A percentile compares a stretch with the other conserved stretches of the same genome.
Conservation (phyloP, 805 yeast species). For the Hanseniaspora guilliermondii region DNA sequence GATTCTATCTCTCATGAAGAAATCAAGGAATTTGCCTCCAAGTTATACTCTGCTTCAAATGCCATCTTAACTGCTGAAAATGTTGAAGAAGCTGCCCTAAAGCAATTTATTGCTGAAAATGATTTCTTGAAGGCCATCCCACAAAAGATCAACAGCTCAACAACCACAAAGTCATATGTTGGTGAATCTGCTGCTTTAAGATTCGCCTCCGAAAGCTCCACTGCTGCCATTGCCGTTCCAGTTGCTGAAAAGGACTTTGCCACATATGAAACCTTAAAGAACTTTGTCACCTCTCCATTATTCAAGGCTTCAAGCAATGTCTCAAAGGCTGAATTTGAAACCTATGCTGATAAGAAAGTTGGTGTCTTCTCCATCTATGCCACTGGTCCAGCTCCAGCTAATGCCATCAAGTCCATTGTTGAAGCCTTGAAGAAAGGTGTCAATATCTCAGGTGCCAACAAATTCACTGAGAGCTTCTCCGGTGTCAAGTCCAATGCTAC, state of each 20-base stretch:
- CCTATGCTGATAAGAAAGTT: slow-evolving; percentile 51
- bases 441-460: slow-evolving; percentile 48
- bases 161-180: slow-evolving; percentile 36
- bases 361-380: slow-evolving; percentile 67
- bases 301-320: slow-evolving; percentile 41
- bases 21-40: slow-evolving; percentile 51
- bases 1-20: slow-evolving; percentile 48
- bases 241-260: slow-evolving; percentile 50
- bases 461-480: slow-evolving; percentile 35
- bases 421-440: slow-evolving; percentile 39
- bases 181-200: slow-evolving; percentile 60
- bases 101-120: slow-evolving; percentile 45
- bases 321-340: slow-evolving; percentile 41
- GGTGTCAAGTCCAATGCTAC: slow-evolving; percentile 32
- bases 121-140: slow-evolving; percentile 35
- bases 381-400: slow-evolving; percentile 45
- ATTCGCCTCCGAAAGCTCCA: slow-evolving; percentile 46
- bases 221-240: slow-evolving; percentile 75
- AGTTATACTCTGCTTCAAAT: slow-evolving; percentile 58
- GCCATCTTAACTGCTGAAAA: slow-evolving; percentile 62
- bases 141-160: slow-evolving; percentile 31
- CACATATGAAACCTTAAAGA: slow-evolving; percentile 56
- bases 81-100: slow-evolving; percentile 58
- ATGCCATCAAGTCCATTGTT: slow-evolving; percentile 50
- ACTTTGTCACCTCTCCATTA: slow-evolving; percentile 51